These are phyloP conservation scores for Lathyrus aphaca DNA, from an alignment of 306 rosid species.

Conservation along the genomic window DNA sequence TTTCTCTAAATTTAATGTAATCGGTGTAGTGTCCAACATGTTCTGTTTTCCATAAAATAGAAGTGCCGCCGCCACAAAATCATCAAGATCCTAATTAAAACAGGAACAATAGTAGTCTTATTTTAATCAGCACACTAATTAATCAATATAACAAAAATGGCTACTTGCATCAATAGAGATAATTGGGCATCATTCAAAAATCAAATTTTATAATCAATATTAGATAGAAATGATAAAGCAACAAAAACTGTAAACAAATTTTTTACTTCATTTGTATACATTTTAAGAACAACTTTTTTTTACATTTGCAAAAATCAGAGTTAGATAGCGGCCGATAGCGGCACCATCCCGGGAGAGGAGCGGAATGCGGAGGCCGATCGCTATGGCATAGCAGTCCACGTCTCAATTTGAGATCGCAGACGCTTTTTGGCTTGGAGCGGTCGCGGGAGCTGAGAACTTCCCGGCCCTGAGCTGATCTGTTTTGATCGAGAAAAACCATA, in stretches of 20 bases:
- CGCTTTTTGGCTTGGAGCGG: too few species aligned
- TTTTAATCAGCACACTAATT: conserved; percentile 29
- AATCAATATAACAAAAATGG: conserved; percentile 24
- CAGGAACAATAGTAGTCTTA: not conserved
- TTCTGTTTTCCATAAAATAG: conserved; percentile 75
- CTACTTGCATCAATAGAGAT: not conserved
- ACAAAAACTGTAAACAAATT: not conserved
- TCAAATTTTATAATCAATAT: conserved; percentile 7
- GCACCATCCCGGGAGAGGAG: too few species aligned
- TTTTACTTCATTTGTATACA: not conserved
- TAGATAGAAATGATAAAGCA: conserved; percentile 7
- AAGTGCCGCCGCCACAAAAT: conserved; percentile 95
- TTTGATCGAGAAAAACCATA: too few species aligned
- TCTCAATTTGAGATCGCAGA: too few species aligned
- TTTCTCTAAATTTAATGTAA: conserved; percentile 77
- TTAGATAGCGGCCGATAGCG: too few species aligned
- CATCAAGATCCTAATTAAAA: conserved; percentile 80
- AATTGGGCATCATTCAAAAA: not conserved
- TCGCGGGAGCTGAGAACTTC: too few species aligned
- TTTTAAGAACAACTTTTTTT: conserved; percentile 6
- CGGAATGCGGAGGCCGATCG: too few species aligned
- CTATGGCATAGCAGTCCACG: too few species aligned
- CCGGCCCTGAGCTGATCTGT: too few species aligned
- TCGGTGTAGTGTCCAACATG: conserved; percentile 64
- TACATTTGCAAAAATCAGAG: not conserved